These are phyloP conservation scores for Tuber indicum DNA, from an alignment of 495 filamentous ascomycete genomes.

Conservation along the genomic window DNA sequence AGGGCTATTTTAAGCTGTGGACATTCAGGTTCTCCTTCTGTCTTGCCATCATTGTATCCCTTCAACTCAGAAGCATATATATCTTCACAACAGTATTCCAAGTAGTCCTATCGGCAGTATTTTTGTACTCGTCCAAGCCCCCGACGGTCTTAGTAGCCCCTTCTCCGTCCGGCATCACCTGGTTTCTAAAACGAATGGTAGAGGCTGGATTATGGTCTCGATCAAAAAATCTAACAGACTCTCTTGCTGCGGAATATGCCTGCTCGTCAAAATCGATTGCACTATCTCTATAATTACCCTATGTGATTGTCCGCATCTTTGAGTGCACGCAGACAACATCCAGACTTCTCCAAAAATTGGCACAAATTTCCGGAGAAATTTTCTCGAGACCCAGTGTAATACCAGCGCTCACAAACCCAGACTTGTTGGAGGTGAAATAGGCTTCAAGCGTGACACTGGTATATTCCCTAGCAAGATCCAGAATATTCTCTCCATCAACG, in stretches of 20 bases:
- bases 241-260: constrained; percentile 77
- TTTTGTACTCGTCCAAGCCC: constrained; percentile 57
- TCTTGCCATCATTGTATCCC: constrained; percentile 39
- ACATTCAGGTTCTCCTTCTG: background rate
- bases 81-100: constrained; percentile 64
- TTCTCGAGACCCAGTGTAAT: constrained; percentile 50
- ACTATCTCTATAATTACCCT: constrained; percentile 9
- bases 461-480: constrained; percentile 51
- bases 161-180: constrained; percentile 68
- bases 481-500: constrained; percentile 38
- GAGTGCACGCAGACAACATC: constrained; percentile 68
- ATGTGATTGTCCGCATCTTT: constrained; percentile 39
- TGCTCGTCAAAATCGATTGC: constrained; percentile 65
- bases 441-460: constrained; percentile 50
- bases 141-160: constrained; percentile 47
- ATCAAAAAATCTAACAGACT: constrained; percentile 78
- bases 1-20: constrained; percentile 66
- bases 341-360: constrained; percentile 64
- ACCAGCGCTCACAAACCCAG: constrained; percentile 63
- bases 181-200: constrained; percentile 64
- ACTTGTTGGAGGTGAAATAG: constrained; percentile 52
- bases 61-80: no score
- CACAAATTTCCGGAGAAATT: constrained; percentile 56
- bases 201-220: constrained; percentile 58
- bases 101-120: constrained; percentile 55